A percentile compares a stretch with the other conserved stretches of the same genome.
phyloP scores from a whole-genome alignment of 2,329 filamentous ascomycete species.

The Thyridium curvatum region DNA sequence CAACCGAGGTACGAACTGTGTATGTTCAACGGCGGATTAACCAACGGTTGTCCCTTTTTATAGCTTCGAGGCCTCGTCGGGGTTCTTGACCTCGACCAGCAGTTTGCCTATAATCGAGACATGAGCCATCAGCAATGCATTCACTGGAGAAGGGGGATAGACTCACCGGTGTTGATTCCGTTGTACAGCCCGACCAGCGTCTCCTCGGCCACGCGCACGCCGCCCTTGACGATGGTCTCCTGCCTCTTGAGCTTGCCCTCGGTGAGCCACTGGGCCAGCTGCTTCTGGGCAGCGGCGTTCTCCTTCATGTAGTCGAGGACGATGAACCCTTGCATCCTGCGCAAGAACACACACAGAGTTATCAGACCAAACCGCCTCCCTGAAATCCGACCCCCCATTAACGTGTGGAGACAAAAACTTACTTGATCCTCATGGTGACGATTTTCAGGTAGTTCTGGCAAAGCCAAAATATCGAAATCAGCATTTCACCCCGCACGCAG shows the following conservation, averaged over 20 bases:
- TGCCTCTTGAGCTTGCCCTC: slow-evolving; percentile 68
- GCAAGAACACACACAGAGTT: not conserved
- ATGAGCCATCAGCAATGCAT: not conserved
- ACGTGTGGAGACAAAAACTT: too few relatives aligned
- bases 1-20: too few relatives aligned
- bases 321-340: slow-evolving; percentile 62
- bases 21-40: too few relatives aligned
- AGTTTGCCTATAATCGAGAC: slow-evolving; percentile 11
- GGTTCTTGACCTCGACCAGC: slow-evolving; percentile 15
- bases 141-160: not conserved
- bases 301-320: slow-evolving; percentile 59
- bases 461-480: slow-evolving; percentile 31
- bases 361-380: slow-evolving; percentile 29
- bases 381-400: too few relatives aligned
- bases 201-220: slow-evolving; percentile 55
- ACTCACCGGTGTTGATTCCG: slow-evolving; percentile 59
- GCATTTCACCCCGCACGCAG: slow-evolving; percentile 43
- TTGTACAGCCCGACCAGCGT: slow-evolving; percentile 59
- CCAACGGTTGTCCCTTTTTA: slow-evolving; percentile 1
- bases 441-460: slow-evolving; percentile 31
- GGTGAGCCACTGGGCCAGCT: slow-evolving; percentile 61
- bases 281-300: slow-evolving; percentile 49
- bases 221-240: slow-evolving; percentile 66
- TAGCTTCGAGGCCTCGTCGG: slow-evolving; percentile 10
- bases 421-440: slow-evolving; percentile 37